A percentile compares a stretch with the other conserved stretches of the same genome.
phyloP scores from a whole-genome alignment of 2,329 filamentous ascomycete genomes.

The Dissoconium aciculare region DNA sequence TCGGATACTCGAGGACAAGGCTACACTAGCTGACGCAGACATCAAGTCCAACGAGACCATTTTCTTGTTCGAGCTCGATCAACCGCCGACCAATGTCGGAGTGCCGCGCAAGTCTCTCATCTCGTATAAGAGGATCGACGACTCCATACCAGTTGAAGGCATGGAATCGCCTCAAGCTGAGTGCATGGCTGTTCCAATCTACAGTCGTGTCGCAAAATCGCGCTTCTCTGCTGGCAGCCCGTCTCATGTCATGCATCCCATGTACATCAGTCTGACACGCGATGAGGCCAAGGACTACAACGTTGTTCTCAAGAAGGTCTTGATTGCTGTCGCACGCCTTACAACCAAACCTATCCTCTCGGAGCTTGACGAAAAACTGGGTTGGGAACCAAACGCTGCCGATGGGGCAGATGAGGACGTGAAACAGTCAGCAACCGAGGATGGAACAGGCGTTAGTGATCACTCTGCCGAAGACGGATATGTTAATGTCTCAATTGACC shows the following conservation, averaged over 20 bases:
- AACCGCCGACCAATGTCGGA: conserved; percentile 63
- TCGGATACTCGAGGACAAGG: conserved; percentile 62
- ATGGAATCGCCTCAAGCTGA: conserved; percentile 51
- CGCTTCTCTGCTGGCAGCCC: conserved; percentile 25
- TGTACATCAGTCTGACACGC: conserved; percentile 60
- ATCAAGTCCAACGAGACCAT: conserved; percentile 50
- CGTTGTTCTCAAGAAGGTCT: conserved; percentile 60
- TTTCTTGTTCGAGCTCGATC: conserved; percentile 64
- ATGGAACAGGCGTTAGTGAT: conserved; percentile 48
- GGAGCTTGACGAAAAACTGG: conserved; percentile 25
- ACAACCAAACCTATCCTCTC: conserved; percentile 54
- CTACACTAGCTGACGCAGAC: conserved; percentile 51
- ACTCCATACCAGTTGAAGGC: conserved; percentile 30
- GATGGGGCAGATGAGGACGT: conserved; percentile 6
- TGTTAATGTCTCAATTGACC: conserved; percentile 77
- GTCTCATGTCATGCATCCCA: conserved; percentile 15
- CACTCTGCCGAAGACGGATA: conserved; percentile 79
- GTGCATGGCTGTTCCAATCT: conserved; percentile 53
- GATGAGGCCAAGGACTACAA: conserved; percentile 59
- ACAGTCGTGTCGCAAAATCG: conserved; percentile 42
- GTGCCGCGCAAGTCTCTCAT: conserved; percentile 37
- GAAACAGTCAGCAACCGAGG: conserved; percentile 35
- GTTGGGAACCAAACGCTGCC: conserved; percentile 1
- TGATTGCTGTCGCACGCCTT: conserved; percentile 60
- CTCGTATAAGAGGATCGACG: conserved; percentile 24